Evolutionary conservation across 208 protist species (phyloP).

Genomic region (Trypanosoma melophagium): DNA sequence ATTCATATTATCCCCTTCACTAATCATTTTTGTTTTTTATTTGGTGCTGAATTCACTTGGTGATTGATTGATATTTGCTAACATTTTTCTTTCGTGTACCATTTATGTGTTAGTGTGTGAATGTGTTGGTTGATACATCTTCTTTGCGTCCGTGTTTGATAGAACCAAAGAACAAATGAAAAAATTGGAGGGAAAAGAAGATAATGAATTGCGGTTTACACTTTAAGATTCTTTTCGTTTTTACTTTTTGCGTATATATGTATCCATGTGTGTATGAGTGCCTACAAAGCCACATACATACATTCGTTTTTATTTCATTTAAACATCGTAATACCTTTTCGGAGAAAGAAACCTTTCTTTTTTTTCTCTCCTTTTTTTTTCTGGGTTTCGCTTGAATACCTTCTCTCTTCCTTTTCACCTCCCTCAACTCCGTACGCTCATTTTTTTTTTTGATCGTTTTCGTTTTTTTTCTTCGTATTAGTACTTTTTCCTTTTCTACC

Average conservation of each 20-base stretch:
- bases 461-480: neutral
- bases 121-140: no score
- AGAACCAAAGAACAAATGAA: constrained; percentile 13
- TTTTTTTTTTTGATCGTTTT: constrained; percentile 5
- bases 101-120: neutral
- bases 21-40: no score
- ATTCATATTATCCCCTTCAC: no score
- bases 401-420: constrained; percentile 12
- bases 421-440: constrained; percentile 5
- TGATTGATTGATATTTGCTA: no score
- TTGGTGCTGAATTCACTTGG: no score
- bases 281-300: no score
- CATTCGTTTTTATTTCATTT: constrained; percentile 8
- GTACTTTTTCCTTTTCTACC: neutral
- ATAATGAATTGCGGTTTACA: constrained; percentile 19
- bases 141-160: no score
- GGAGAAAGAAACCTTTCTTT: no score
- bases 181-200: constrained; percentile 17
- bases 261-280: no score
- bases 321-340: neutral
- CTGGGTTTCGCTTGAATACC: neutral
- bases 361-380: neutral
- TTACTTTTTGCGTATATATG: no score
- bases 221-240: no score
- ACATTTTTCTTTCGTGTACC: neutral